Percentiles rank a stretch among this genome's conserved stretches.
Conservation (phyloP, 805 yeast species). For the Wickerhamiella sergipiensis region DNA sequence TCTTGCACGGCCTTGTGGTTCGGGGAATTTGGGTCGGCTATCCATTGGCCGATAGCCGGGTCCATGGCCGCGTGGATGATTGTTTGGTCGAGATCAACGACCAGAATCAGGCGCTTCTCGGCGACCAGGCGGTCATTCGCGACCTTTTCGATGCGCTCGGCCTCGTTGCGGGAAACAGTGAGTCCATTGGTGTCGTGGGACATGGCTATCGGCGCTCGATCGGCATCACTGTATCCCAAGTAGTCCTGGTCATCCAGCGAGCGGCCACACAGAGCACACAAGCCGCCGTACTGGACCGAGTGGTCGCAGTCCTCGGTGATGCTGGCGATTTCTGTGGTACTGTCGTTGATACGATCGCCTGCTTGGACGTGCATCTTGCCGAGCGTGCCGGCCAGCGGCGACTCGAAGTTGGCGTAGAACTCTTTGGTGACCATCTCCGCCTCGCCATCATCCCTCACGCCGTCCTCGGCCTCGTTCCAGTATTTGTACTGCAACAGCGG, state of each 20-base stretch:
- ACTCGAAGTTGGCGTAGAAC: conserved; percentile 45
- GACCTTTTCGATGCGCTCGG: conserved; percentile 61
- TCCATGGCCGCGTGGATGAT: conserved; percentile 97
- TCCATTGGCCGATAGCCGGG: conserved; percentile 96
- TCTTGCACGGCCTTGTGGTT: conserved; percentile 75
- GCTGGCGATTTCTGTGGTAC: conserved; percentile 37
- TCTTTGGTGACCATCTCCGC: conserved; percentile 24
- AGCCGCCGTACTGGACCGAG: conserved; percentile 85
- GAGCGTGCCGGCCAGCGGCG: conserved; percentile 67
- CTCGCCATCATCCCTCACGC: conserved; percentile 24
- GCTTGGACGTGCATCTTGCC: conserved; percentile 34
- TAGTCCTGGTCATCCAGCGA: conserved; percentile 65
- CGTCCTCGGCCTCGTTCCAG: conserved; percentile 38
- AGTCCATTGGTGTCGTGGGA: conserved; percentile 78
- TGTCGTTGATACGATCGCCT: conserved; percentile 43
- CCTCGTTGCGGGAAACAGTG: conserved; percentile 75
- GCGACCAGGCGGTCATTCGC: conserved; percentile 47
- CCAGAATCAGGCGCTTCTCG: conserved; percentile 65
- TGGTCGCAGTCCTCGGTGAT: conserved; percentile 80
- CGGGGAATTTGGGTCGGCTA: conserved; percentile 69
- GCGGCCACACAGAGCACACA: conserved; percentile 86
- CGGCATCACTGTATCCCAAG: conserved; percentile 50
- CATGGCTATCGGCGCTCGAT: conserved; percentile 76
- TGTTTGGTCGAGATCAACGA: conserved; percentile 94
- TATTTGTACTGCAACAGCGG: conserved; percentile 50